Evolutionary conservation across 805 yeast genomes (phyloP), one percentile per base, ranked within the genome.

Genomic region (Suhomyces faveliae): DNA sequence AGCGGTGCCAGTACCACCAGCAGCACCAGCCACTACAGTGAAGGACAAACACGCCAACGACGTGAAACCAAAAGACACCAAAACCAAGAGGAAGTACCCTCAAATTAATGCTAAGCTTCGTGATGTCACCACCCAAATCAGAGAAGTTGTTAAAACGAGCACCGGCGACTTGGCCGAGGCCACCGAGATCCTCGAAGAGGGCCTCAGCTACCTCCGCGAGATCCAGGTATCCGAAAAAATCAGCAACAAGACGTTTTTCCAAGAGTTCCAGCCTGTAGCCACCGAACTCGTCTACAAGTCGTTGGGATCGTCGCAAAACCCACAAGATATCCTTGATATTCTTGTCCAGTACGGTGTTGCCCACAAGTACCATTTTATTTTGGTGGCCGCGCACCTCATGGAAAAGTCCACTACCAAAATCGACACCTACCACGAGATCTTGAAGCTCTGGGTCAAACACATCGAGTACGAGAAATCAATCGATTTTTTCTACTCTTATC

Each of bases 171-270:
- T 68, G 23, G 25, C 52, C 9, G 77, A 71, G 43, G 54, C 67
- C 13, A 48, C 63, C 21, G 72, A 66, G 25, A 71, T 73, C 41
- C 63, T 70, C 43, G 73, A 70, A 40, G 77, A 73, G 52, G 77
- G 76, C 2, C 54, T 71, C 24, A 50, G 65, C 22, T 73, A 68
- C 52, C 58, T 73, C 48, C 55, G 74, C 33, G 72, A 70, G 41
- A 59, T 71, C 46, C 74, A 71, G 52, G 55, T 38, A 5, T 56
- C 59, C 0, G 77, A 71, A 50, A 51, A 48, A 19, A 68, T 73
- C 45, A 49, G 57, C 11, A 63, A 63, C 15, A 60, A 55, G 12
- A 45, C 54, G 11, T 48, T 69, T 29, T 64, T 53, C 50, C 52
- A 52, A 7, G 48, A 51, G 4, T 71, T 71, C 59, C 64, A 62